Base-by-base conservation (phyloP, 805 yeast genomes). In the Spathaspora boniae region DNA sequence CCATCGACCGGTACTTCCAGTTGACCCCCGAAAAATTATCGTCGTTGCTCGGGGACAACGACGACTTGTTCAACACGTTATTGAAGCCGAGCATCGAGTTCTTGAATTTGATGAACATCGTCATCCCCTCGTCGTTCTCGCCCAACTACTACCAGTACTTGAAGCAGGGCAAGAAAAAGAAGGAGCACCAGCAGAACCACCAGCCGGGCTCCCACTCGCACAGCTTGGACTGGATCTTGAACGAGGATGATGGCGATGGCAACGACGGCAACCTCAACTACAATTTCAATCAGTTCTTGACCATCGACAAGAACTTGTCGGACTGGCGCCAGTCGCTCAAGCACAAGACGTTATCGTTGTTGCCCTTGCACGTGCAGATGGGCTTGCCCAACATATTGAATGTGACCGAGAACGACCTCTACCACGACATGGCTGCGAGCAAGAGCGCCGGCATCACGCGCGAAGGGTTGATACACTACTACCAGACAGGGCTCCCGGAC, bases 201-300 rank as follows among this genome's bases (percentile, higher is more conserved):
- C 29, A 40, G 11, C 17, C 23, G 16, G 29, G n/a, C 9, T 29
- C 9, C 26, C n/a, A 21, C 17, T 22, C 35, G 2, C 52, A 53
- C 27, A 53, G 54, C 12, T 50, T 67, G 19, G 72, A 67, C 40
- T 65, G 70, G 69, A 65, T 67, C 16, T 51, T 66, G 29, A 65
- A 65, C 38, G 70, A 68, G 40, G 70, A 66, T 42, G 73, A 65
- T 42, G 73, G 73, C 16, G 73, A 67, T 42, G 72, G 73, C 5
- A 67, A 65, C 40, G 73, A 67, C 44, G 73, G 73, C 4, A 67
- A 68, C 37, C 57, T 68, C 42, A 68, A 68, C 38, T 67, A 68
- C 48, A 67, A 68, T 40, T 67, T 60, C 41, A 58, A 58, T 33
- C 73, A 68, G 38, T 68, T 68, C 37, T 50, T 61, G 25, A 59